A percentile compares a stretch with the other conserved stretches of the same genome.
Conservation (phyloP, 129 eudicot species). For the Logfia minima region DNA sequence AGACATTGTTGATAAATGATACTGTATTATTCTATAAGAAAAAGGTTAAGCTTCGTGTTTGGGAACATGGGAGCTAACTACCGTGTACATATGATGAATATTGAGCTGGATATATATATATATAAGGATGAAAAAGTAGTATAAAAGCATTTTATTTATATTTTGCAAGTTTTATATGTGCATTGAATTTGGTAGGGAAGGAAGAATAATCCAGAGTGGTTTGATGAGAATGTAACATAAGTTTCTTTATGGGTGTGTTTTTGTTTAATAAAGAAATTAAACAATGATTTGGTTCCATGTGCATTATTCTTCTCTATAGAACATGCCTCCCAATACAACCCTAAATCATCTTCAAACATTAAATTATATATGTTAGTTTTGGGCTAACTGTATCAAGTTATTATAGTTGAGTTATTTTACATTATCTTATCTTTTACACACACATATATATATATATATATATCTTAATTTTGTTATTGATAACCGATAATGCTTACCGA, state of each 20-base stretch:
- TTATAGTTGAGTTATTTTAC: neutral
- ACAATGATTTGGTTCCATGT: constrained; percentile 84
- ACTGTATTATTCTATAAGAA: constrained; percentile 4
- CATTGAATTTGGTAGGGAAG: constrained; percentile 61
- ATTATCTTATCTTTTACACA: neutral
- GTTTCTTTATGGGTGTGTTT: constrained; percentile 28
- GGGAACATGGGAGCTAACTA: constrained; percentile 58
- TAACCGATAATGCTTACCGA: too few relatives aligned
- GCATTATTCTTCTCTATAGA: constrained; percentile 54
- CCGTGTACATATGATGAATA: constrained; percentile 31
- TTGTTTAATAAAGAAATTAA: constrained; percentile 29
- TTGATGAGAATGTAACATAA: constrained; percentile 39
- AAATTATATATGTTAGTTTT: neutral
- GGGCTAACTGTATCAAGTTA: neutral
- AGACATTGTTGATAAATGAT: constrained; percentile 18
- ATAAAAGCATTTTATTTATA: neutral
- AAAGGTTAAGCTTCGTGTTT: constrained; percentile 34
- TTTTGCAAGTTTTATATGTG: constrained; percentile 35
- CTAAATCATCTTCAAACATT: constrained; percentile 11
- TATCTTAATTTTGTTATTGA: too few relatives aligned
- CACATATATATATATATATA: too few relatives aligned
- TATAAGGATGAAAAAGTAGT: constrained; percentile 14
- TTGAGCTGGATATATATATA: constrained; percentile 28
- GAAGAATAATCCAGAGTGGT: constrained; percentile 87
- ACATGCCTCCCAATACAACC: constrained; percentile 60